Base-by-base conservation (phyloP, 495 filamentous ascomycete species). In the Aspergillus heteromorphus region DNA sequence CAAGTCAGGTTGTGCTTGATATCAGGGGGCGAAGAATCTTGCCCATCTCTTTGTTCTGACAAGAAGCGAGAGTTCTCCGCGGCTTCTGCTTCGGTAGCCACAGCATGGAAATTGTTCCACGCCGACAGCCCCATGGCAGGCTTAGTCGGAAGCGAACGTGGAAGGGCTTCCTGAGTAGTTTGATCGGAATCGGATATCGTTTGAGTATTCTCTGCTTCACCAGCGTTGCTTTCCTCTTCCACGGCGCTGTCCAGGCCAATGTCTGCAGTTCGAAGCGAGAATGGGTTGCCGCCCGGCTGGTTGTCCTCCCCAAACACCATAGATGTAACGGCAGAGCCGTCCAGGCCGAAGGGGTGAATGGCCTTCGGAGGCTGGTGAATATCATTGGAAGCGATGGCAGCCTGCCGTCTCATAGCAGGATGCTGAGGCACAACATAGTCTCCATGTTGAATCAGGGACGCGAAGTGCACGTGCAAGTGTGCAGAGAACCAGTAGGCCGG, bases 401-500 rank as follows among this genome's bases (percentile, higher is more conserved):
- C 40, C 6, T 54, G 34, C 2, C 34, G 31, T 45, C 40, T 58
- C 18, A 43, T 20, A 11, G 14, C 31, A 1, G 41, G 42, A 20
- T 54, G 53, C 43, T 18, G 49, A 7, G 55, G 20, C 11, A 54
- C 57, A 1, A 50, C 34, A 5, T 57, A 64, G 1, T 75, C 68
- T 16, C 77, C 73, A 66, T 93, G 88, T 0, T 78, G 69, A 54
- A 93, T 82, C 2, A 84, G 63, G 8, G 92, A 92, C 2, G 85
- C 65, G 61, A 86, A 97, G 62, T 90, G 91, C 65, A 86, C 83
- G 69, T 98, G 93, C 65, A 97, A 56, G 68, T 98, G 93, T 1
- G 91, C 93, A 8, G 91, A 88, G 68, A 97, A 96, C 93, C 93
- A 98, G 64, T 90, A 88, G 0, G 79, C 72, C 3, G 93, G 93